Percentiles rank a stretch among this genome's conserved stretches.
These are phyloP conservation scores for Cyclanthera cordifolia DNA, from an alignment of 306 rosid genomes.

Conservation along the genomic window DNA sequence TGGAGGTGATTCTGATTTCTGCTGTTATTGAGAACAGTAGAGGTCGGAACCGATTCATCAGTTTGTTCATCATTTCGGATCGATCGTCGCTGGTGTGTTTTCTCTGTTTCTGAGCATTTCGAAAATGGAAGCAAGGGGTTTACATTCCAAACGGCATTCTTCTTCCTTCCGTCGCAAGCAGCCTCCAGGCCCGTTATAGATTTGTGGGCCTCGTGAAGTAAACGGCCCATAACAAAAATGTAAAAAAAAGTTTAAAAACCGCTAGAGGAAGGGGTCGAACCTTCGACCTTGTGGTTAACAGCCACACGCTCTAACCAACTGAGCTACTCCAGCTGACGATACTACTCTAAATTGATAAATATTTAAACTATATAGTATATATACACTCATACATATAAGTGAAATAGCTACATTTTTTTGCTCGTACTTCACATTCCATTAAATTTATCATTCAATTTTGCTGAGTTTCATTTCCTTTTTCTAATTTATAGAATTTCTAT, in stretches of 20 bases:
- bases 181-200: not conserved
- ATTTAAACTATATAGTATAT: no score
- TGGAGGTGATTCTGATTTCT: not conserved
- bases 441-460: no score
- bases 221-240: not conserved
- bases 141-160: not conserved
- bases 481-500: no score
- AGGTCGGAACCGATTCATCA: constrained; percentile 10
- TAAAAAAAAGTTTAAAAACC: not conserved
- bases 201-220: not conserved
- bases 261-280: constrained; percentile 6
- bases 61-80: constrained; percentile 2
- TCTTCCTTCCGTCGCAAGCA: constrained; percentile 5
- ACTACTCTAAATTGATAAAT: no score
- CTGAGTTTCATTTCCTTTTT: no score
- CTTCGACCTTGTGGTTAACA: constrained; percentile 12
- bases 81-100: not conserved
- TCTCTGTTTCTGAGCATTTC: not conserved
- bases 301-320: constrained; percentile 11
- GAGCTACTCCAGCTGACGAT: not conserved
- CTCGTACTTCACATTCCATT: no score
- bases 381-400: no score
- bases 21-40: constrained; percentile 9
- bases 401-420: no score
- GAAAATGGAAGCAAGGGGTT: not conserved